These are phyloP conservation scores for Drechslerella dactyloides DNA, from an alignment of 2,329 filamentous ascomycete genomes.

Conservation along the genomic window DNA sequence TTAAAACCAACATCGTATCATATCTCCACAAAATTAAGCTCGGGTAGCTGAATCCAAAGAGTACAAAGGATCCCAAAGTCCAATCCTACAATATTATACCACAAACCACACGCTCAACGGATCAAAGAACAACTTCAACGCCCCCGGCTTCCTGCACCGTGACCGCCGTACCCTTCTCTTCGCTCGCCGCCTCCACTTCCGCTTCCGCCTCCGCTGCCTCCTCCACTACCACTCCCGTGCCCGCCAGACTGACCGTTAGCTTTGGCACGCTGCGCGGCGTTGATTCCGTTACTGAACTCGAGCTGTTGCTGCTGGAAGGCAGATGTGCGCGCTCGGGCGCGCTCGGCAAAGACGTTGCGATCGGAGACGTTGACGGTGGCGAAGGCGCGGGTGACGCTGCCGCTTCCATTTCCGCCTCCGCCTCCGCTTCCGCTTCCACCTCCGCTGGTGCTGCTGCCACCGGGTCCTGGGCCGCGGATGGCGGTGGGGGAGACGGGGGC, in stretches of 20 bases:
- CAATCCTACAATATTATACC: too few relatives aligned
- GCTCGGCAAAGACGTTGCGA: conserved; percentile 14
- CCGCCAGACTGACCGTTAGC: conserved; percentile 29
- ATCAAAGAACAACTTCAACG: conserved; percentile 28
- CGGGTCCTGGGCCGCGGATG: not conserved
- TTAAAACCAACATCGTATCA: too few relatives aligned
- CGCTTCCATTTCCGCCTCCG: too few relatives aligned
- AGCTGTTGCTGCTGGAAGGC: conserved; percentile 30
- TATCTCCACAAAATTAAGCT: too few relatives aligned
- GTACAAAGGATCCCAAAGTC: too few relatives aligned
- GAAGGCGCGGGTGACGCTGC: conserved; percentile 15
- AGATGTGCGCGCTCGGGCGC: conserved; percentile 13
- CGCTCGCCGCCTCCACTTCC: not conserved
- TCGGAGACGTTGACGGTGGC: conserved; percentile 24
- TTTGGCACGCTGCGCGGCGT: conserved; percentile 46
- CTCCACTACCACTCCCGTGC: not conserved
- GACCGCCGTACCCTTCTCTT: conserved; percentile 6
- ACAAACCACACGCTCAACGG: too few relatives aligned
- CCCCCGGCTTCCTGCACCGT: conserved; percentile 15
- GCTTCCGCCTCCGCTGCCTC: not conserved
- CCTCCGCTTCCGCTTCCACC: conserved; percentile 1
- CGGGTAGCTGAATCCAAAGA: too few relatives aligned
- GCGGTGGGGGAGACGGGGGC: conserved; percentile 4
- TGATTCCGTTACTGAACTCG: conserved; percentile 30
- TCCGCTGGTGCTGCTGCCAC: conserved; percentile 11